Evolutionary conservation across 208 protist species (phyloP), one percentile per base, ranked within the genome.

Genomic region (Trypanosoma scelopori): DNA sequence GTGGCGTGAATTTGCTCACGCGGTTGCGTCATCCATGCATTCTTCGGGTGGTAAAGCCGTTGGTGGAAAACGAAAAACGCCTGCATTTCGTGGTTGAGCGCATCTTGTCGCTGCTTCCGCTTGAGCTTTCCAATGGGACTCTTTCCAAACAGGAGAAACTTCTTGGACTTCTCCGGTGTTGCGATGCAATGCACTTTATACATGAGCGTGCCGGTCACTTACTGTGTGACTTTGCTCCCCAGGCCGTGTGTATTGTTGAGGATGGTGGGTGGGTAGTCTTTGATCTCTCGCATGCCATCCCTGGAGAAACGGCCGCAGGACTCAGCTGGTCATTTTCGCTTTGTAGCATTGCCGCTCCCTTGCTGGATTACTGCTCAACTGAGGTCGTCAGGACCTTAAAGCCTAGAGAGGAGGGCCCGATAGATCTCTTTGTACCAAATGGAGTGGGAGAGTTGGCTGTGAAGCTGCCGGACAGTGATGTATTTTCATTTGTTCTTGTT

Each of bases 401-500:
- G 37, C 18, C 32, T 53, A 30, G 39, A 22, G 22, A 59, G n/a
- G 30, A 46, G 12, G 41, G 12, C n/a, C 27, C 27, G n/a, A 32
- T 47, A 13, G 46, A 55, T 52, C 49, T 69, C 52, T 66, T 74
- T 45, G 16, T 68, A 2, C 18, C 61, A 4, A 48, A 39, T 50
- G 1, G 15, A 23, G 5, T 9, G 4, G 28, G 28, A 2, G 12
- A 47, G 22, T 2, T 42, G 35, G 43, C 0, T 16, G 48, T 55
- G 46, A 68, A 71, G 16, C 67, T 78, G 30, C 77, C 79, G 2
- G 77, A 90, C 47, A 85, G 69, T 55, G 80, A 87, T 66, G 67
- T 85, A 0, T 87, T 79, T 67, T 52, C 67, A 28, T 87, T 90
- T 67, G 51, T 90, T 4, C 41, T 90, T 20, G 65, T 82, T 18